Evolutionary conservation across 2,329 filamentous ascomycete genomes (phyloP).

Genomic region (Aurifilum marmelostoma): DNA sequence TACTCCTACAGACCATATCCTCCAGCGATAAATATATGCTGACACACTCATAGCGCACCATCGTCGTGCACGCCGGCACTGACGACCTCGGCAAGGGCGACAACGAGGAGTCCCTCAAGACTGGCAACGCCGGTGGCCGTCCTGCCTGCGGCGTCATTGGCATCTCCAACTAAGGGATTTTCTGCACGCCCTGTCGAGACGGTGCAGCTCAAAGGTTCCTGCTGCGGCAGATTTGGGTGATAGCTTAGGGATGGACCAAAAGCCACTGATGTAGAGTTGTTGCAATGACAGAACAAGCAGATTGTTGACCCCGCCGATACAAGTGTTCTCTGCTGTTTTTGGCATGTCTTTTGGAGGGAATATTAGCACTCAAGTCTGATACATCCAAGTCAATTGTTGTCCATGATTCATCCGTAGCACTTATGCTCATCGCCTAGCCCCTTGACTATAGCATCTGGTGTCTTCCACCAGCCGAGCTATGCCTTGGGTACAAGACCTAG

Average conservation of each 20-base stretch:
- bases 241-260: not conserved
- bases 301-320: not conserved
- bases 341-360: not conserved
- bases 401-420: not conserved
- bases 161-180: slow-evolving; percentile 70
- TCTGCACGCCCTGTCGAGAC: not conserved
- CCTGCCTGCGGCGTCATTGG: slow-evolving; percentile 97
- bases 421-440: not conserved
- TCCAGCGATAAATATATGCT: not conserved
- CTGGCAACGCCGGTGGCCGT: slow-evolving; percentile 89
- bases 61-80: slow-evolving; percentile 92
- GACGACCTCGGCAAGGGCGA: slow-evolving; percentile 94
- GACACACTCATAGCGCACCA: slow-evolving; percentile 68
- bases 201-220: not conserved
- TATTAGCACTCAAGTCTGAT: not conserved
- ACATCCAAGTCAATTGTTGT: not conserved
- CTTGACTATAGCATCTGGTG: not conserved
- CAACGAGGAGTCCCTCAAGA: slow-evolving; percentile 96
- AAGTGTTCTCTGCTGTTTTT: not conserved
- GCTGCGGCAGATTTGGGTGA: not conserved
- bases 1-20: not conserved
- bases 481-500: not conserved
- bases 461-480: not conserved
- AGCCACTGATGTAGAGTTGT: not conserved
- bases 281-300: not conserved